phyloP scores from a whole-genome alignment of 805 yeast species.

The Kodamaea neixiangensis region DNA sequence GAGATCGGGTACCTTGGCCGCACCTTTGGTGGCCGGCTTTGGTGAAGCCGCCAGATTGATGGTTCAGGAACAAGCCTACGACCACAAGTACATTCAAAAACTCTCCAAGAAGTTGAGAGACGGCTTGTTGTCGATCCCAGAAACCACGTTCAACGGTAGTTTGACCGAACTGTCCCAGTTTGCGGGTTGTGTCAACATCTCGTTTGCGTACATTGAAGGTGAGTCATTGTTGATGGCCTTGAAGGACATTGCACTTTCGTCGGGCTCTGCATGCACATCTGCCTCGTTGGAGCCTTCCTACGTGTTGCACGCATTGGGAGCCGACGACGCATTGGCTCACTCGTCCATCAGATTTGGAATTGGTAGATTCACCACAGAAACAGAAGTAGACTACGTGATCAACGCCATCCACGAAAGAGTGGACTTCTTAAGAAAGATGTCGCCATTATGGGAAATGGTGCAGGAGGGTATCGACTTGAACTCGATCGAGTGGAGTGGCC shows the following conservation, averaged over 20 bases:
- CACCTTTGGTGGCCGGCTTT: constrained; percentile 93
- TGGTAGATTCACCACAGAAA: constrained; percentile 96
- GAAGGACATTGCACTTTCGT: constrained; percentile 92
- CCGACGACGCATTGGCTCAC: constrained; percentile 97
- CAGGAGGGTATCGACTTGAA: constrained; percentile 96
- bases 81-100: constrained; percentile 64
- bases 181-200: constrained; percentile 93
- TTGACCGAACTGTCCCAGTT: constrained; percentile 49
- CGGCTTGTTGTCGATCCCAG: constrained; percentile 78
- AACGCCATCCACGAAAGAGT: constrained; percentile 88
- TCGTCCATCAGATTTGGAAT: constrained; percentile 97
- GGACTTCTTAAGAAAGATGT: constrained; percentile 83
- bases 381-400: constrained; percentile 91
- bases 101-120: constrained; percentile 73
- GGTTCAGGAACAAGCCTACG: constrained; percentile 70
- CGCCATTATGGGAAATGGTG: constrained; percentile 99
- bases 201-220: constrained; percentile 97
- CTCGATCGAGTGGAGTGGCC: constrained; percentile 98
- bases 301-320: constrained; percentile 94
- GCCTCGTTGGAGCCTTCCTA: constrained; percentile 98
- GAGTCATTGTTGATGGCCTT: constrained; percentile 97
- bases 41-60: constrained; percentile 96
- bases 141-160: constrained; percentile 90
- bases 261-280: constrained; percentile 98
- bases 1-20: constrained; percentile 94